Conservation (phyloP, 2,329 filamentous ascomycete species). For the Exophiala bonariae region DNA sequence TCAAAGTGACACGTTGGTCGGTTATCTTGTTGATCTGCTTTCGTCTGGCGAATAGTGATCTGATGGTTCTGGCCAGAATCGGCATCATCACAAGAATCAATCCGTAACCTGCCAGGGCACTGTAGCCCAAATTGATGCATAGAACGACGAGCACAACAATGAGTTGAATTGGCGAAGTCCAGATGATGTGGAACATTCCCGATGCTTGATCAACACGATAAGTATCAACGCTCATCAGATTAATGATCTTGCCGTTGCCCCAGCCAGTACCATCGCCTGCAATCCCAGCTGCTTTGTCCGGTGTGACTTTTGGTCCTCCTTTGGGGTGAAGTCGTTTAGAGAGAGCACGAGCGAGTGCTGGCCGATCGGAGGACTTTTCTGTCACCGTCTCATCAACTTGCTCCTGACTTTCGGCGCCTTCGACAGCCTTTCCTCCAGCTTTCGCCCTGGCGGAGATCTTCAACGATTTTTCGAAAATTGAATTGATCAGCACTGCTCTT, state of each 20-base stretch:
- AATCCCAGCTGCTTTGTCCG: constrained; percentile 49
- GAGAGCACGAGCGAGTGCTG: constrained; percentile 26
- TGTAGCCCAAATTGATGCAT: constrained; percentile 84
- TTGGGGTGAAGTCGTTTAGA: constrained; percentile 42
- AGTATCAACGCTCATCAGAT: constrained; percentile 92
- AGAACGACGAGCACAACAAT: constrained; percentile 78
- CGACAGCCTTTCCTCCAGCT: constrained; percentile 68
- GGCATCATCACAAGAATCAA: constrained; percentile 78
- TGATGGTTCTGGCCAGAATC: constrained; percentile 73
- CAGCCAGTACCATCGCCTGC: constrained; percentile 76
- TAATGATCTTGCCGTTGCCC: constrained; percentile 89
- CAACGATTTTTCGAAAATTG: constrained; percentile 93
- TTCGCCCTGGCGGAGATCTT: constrained; percentile 82
- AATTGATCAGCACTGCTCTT: constrained; percentile 76
- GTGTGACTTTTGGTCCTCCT: constrained; percentile 37
- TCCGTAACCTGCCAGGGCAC: constrained; percentile 82
- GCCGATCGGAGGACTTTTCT: constrained; percentile 35
- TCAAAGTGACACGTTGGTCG: constrained; percentile 85
- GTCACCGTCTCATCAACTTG: constrained; percentile 46
- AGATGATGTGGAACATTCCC: constrained; percentile 86
- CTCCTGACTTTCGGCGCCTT: constrained; percentile 50
- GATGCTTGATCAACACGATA: constrained; percentile 88
- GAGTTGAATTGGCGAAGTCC: constrained; percentile 80
- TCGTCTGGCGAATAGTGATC: constrained; percentile 72
- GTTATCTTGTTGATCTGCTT: constrained; percentile 88